Base-by-base conservation (phyloP, 352 stramenopile genomes). In the Phytophthora citrophthora region DNA sequence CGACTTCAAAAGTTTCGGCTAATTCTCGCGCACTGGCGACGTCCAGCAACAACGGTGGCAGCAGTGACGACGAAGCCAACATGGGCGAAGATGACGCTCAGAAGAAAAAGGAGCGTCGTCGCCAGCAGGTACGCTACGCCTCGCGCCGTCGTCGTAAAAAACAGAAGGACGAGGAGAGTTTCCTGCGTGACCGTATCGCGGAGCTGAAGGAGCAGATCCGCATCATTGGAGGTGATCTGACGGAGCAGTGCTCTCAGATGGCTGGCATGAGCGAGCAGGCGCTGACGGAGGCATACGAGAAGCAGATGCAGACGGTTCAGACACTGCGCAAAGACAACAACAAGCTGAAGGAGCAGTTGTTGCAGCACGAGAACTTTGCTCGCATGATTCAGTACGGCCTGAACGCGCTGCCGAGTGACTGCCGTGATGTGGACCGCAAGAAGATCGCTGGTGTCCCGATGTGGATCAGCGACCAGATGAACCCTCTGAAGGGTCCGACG, bases 171-270 rank as follows among this genome's bases (percentile, higher is more conserved):
- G 86, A 94, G 61, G 83, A 92, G 64, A 90, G 76, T 63, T 91
- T 91, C 52, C 38, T 94, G 64, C 76, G 79, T 15, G 82, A 91
- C 59, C 86, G 86, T 54, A 92, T 94, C 55, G 77, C 90, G 3
- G 86, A 94, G 76, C 69, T 94, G 18, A 91, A 90, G 68, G 85
- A 94, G 62, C 83, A 94, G 63, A 90, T 93, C 52, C 83, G 81
- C 39, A 93, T 92, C 70, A 94, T 94, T 41, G 83, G 80, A 20
- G 81, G 83, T 9, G 81, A 91, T 51, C 64, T 90, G 50, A 86
- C 83, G 64, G 81, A 92, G 67, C 79, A 90, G 66, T 90, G 81
- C 61, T 90, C 81, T 58, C 81, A 91, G 68, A 90, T 93, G 81
- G 81, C 84, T 10, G 79, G 81, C 41, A 92, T 92, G 83, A 92